A percentile compares a stretch with the other conserved stretches of the same genome.
phyloP scores from a whole-genome alignment of 1,284 basidiomycete genomes.

The Sphagnurus paluster region DNA sequence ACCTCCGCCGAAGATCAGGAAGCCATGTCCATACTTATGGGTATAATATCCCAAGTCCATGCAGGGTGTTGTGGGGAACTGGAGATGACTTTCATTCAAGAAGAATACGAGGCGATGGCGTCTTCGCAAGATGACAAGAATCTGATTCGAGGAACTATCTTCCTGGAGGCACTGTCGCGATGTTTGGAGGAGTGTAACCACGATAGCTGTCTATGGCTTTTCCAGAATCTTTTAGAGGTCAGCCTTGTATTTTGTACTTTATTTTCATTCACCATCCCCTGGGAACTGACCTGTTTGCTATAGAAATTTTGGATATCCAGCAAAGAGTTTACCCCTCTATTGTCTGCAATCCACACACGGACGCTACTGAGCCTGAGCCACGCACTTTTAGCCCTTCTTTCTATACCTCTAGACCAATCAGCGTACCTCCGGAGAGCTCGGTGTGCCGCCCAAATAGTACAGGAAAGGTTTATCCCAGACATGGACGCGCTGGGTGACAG shows the following conservation, averaged over 20 bases:
- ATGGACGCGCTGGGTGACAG: conserved; percentile 33
- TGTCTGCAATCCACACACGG: conserved; percentile 34
- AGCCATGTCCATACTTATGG: conserved; percentile 32
- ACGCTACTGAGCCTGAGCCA: conserved; percentile 45
- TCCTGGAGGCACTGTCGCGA: conserved; percentile 36
- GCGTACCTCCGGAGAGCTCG: conserved; percentile 18
- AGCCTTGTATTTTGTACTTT: background rate
- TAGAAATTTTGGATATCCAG: conserved; percentile 52
- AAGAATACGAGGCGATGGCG: conserved; percentile 36
- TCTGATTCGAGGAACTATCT: conserved; percentile 33
- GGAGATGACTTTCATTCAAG: conserved; percentile 37
- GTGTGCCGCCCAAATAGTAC: conserved; percentile 41
- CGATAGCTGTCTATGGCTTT: conserved; percentile 34
- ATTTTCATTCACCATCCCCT: too few species aligned
- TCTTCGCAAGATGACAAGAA: conserved; percentile 27
- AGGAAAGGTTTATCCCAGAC: conserved; percentile 50
- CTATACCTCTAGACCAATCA: conserved; percentile 22
- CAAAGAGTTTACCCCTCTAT: conserved; percentile 33
- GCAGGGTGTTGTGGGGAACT: conserved; percentile 39
- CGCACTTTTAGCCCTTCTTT: conserved; percentile 36
- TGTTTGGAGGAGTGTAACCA: conserved; percentile 37
- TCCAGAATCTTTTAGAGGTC: conserved; percentile 36
- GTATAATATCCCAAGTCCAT: conserved; percentile 36
- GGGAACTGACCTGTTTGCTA: conserved; percentile 3
- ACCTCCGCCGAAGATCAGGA: conserved; percentile 22